A percentile compares a stretch with the other conserved stretches of the same genome.
phyloP scores from a whole-genome alignment of 371 early-diverging fungal species.

The Mucor circinelloides region DNA sequence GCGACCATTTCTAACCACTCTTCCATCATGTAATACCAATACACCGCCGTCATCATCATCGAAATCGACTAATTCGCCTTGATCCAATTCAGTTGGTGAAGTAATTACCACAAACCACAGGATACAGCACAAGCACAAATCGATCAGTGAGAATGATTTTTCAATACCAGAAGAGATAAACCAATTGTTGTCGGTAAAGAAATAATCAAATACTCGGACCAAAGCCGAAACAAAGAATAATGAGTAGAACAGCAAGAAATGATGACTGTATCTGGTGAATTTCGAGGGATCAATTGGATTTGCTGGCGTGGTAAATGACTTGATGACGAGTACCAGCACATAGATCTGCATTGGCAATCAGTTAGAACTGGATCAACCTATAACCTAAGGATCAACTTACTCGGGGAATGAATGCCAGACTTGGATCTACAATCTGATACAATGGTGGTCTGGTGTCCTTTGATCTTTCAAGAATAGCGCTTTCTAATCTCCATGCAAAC shows the following conservation, averaged over 20 bases:
- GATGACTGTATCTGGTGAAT: constrained; percentile 56
- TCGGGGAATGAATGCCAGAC: constrained; percentile 41
- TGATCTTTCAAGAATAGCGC: constrained; percentile 39
- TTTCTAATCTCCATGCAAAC: constrained; percentile 54
- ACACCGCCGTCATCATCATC: constrained; percentile 50
- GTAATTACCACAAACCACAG: constrained; percentile 49
- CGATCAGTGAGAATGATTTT: constrained; percentile 42
- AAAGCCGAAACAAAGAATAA: constrained; percentile 47
- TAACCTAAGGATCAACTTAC: too few species aligned
- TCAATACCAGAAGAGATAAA: constrained; percentile 44
- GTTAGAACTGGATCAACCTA: too few species aligned
- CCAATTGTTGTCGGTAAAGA: constrained; percentile 38
- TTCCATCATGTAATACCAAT: constrained; percentile 46
- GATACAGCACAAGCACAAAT: constrained; percentile 41
- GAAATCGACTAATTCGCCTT: constrained; percentile 44
- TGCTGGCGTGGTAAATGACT: constrained; percentile 50
- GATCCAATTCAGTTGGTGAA: constrained; percentile 49
- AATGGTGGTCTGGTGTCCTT: constrained; percentile 28
- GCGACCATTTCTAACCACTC: constrained; percentile 51
- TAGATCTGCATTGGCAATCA: constrained; percentile 41
- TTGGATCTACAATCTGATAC: constrained; percentile 45
- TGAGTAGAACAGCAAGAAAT: constrained; percentile 54
- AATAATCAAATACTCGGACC: constrained; percentile 49
- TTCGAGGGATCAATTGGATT: constrained; percentile 55
- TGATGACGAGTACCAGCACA: constrained; percentile 47